Conservation (phyloP, 495 filamentous ascomycete genomes). For the Penicillium pancosmium region DNA sequence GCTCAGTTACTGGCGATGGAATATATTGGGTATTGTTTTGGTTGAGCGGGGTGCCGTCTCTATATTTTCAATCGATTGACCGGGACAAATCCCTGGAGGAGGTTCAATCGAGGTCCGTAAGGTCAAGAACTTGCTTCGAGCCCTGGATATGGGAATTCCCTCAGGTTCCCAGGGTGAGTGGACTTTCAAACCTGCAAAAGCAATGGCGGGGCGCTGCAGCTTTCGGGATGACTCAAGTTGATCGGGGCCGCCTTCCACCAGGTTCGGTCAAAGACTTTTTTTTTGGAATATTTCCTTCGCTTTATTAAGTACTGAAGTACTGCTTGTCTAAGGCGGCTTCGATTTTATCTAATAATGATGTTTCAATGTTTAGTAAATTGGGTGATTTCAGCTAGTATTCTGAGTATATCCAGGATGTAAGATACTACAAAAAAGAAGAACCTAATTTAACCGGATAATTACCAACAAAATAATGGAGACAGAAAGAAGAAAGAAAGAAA, state of each 20-base stretch:
- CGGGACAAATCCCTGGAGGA: background rate
- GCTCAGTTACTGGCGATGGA: background rate
- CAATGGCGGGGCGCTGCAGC: background rate
- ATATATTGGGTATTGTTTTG: background rate
- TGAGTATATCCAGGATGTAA: background rate
- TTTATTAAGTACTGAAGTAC: too few species aligned
- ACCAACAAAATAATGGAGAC: constrained; percentile 9
- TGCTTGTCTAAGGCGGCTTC: too few species aligned
- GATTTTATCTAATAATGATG: too few species aligned
- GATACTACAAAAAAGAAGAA: constrained; percentile 17
- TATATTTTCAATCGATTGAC: background rate
- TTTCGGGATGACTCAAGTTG: background rate
- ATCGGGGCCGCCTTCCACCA: background rate
- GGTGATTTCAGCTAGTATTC: background rate
- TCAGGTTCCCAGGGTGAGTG: background rate
- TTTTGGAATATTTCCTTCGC: background rate
- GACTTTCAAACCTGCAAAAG: too few species aligned
- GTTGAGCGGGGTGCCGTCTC: background rate
- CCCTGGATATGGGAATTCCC: background rate
- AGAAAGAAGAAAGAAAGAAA: background rate
- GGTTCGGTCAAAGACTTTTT: background rate
- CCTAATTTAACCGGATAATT: constrained; percentile 15
- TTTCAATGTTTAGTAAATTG: background rate
- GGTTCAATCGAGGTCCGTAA: background rate
- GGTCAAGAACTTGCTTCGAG: background rate